Base-by-base conservation (phyloP, 495 filamentous ascomycete genomes). In the Aeminium ludgeri region DNA sequence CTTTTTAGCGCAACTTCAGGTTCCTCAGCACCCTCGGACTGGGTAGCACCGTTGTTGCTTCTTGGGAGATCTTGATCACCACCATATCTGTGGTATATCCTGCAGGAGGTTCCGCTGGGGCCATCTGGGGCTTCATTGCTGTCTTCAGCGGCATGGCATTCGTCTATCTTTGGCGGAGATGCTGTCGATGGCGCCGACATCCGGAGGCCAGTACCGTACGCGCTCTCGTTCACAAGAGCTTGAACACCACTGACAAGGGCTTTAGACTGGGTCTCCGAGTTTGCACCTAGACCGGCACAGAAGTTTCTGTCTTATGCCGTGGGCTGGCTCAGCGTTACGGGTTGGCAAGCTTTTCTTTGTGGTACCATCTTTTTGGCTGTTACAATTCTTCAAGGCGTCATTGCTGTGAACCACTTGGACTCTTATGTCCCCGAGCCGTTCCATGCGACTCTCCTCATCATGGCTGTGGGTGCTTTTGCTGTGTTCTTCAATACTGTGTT, bases 301-400 rank as follows among this genome's bases (percentile, higher is more conserved):
- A 45, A 46, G 12, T 46, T 40, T 28, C 36, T 50, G 6, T 38
- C 33, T 42, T 55, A 50, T 37, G 4, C 49, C 16, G 34, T 36
- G 43, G 56, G 56, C 44, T 63, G 60, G 60, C 48, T 63, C 8
- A 51, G 47, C 39, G 52, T 54, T 25, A 48, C 55, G n/a, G 59
- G 55, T 12, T 62, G 62, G 62, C 61, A 64, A 49, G 49, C 49
- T n/a, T 35, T 40, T 19, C 52, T 55, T n/a, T 48, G 63, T 0
- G 57, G 52, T 27, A 51, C 55, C 20, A 51, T 40, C 11, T 63
- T 55, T 42, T 40, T 70, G 13, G 45, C 59, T 3, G 65, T 56
- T 1, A 59, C 55, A 13, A 59, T 65, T 46, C 45, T 52, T 7
- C 36, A 52, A 43, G 49, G 41, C 29, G 20, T 52, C n/a, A 37